Evolutionary conservation across 805 yeast genomes (phyloP).

Genomic region (Myxozyma geophila): DNA sequence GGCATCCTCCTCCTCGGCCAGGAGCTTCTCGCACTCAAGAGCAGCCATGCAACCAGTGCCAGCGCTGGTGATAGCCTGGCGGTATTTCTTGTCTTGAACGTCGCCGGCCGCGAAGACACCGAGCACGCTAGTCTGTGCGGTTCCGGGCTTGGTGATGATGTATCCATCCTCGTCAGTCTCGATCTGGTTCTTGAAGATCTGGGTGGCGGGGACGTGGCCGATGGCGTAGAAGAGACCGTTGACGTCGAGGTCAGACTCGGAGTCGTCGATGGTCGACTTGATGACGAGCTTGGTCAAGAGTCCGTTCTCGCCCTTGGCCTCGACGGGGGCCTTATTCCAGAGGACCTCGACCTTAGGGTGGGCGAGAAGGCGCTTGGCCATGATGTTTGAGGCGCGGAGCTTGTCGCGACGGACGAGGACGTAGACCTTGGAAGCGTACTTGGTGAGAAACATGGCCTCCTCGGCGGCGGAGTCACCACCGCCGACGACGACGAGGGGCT

Average conservation of each 20-base stretch:
- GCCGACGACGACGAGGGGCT: conserved; percentile 96
- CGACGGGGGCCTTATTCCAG: conserved; percentile 81
- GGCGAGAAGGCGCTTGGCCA: conserved; percentile 88
- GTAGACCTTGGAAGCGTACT: conserved; percentile 95
- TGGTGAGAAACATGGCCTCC: conserved; percentile 95
- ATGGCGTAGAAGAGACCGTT: conserved; percentile 97
- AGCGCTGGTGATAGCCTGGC: conserved; percentile 99
- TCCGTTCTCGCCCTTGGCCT: conserved; percentile 94
- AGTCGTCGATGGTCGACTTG: conserved; percentile 73
- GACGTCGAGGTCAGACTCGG: conserved; percentile 69
- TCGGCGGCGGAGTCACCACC: conserved; percentile 99
- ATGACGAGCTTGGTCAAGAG: conserved; percentile 67
- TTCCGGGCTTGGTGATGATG: conserved; percentile 86
- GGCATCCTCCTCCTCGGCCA: conserved; percentile 58
- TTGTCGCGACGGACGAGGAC: conserved; percentile 92
- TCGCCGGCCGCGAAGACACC: conserved; percentile 99
- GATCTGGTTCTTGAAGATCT: conserved; percentile 72
- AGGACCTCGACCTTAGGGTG: conserved; percentile 90
- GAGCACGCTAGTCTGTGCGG: conserved; percentile 79
- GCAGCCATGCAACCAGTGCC: conserved; percentile 99
- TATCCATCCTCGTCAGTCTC: conserved; percentile 89
- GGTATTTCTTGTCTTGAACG: conserved; percentile 93
- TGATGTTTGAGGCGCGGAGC: conserved; percentile 92
- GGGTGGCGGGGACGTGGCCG: conserved; percentile 96
- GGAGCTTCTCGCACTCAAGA: conserved; percentile 84